Evolutionary conservation across 2,329 filamentous ascomycete genomes (phyloP), one percentile per base, ranked within the genome.

Genomic region (Epichloe sp.): DNA sequence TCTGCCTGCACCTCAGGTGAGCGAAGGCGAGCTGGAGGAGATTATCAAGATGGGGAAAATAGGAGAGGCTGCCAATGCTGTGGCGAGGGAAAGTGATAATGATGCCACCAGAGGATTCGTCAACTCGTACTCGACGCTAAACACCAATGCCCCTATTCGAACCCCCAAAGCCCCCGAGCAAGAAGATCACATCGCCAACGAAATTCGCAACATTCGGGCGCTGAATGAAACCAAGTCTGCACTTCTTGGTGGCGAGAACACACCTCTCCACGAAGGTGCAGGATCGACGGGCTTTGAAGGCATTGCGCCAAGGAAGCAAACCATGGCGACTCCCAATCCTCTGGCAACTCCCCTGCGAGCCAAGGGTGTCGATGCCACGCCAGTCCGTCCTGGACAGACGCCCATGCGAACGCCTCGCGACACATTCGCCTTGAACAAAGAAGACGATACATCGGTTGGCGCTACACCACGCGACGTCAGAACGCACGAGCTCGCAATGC

Each of bases 21-120:
- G 87, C 65, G 93, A 98, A 62, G 78, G 82, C 43, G 93, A 98
- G 68, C 74, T 98, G 53, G 93, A 98, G 63, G 90, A 96, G 58
- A 97, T 98, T 62, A 88, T 98, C 57, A 98, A 98, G 73, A 95
- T 97, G 89, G 91, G 93, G 44, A 86, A 95, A 78, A 80, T 89
- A 54, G 93, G 91, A 38, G 89, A 96, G 62, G 83, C 85, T 48
- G 93, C 93, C 43, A 89, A 83, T 60, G 72, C 77, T 55, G 74
- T 86, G 64, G 88, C 87, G 4, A 79, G 80, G 44, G 81, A 82
- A 49, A 86, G 86, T 64, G 88, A 95, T 53, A 94, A 90, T 56
- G 82, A 88, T 62, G 82, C 87, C 49, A 95, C 90, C 0, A 81
- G 86, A 57, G 89, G 90, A 4, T 74, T 98, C 44, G 79, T 97